Conservation (phyloP, 2,329 filamentous ascomycete genomes). For the Arthrobotrys conoides region DNA sequence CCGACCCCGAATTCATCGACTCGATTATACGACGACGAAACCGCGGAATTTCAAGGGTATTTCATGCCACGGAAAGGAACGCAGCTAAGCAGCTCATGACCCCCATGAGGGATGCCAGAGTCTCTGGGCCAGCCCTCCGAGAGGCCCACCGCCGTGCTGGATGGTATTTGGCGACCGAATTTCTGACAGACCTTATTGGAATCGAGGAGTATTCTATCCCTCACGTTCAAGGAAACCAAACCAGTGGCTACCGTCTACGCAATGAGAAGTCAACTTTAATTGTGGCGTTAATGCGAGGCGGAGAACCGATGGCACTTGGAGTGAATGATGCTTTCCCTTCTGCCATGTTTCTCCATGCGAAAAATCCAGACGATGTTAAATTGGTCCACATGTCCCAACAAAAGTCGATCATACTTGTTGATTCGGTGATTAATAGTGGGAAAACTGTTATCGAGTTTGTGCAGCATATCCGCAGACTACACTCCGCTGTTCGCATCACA, state of each 20-base stretch:
- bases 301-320: constrained; percentile 75
- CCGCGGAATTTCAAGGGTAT: constrained; percentile 63
- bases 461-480: constrained; percentile 68
- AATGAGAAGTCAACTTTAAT: constrained; percentile 72
- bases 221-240: constrained; percentile 71
- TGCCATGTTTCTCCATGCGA: constrained; percentile 72
- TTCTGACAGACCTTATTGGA: constrained; percentile 70
- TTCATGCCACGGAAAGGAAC: constrained; percentile 67
- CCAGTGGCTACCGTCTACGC: constrained; percentile 69
- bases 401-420: constrained; percentile 71
- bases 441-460: constrained; percentile 71
- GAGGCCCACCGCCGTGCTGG: constrained; percentile 71
- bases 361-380: constrained; percentile 68
- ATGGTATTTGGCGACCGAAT: constrained; percentile 71
- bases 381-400: constrained; percentile 67
- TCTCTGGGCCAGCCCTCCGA: constrained; percentile 69
- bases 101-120: constrained; percentile 70
- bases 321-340: constrained; percentile 71
- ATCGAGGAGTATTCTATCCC: constrained; percentile 70
- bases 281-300: constrained; percentile 75
- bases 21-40: constrained; percentile 62
- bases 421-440: constrained; percentile 75
- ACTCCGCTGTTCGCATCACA: constrained; percentile 69
- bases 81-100: constrained; percentile 72
- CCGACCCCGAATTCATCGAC: constrained; percentile 64